Evolutionary conservation across 108 stramenopile genomes (phyloP).

Genomic region (Schizochytrium sp.): DNA sequence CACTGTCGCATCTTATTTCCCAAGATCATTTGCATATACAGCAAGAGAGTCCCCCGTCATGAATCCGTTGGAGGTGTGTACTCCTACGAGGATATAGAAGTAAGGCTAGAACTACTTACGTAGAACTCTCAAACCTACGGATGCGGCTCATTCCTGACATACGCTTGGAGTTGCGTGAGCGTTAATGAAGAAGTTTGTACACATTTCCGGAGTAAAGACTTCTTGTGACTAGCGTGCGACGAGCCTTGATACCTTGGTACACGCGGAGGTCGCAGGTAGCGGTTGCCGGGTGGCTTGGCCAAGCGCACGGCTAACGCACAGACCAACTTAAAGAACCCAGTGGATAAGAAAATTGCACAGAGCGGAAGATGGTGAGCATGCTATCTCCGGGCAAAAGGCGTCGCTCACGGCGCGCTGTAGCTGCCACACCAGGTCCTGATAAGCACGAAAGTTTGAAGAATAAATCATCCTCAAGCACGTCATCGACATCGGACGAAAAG

Average conservation of each 20-base stretch:
- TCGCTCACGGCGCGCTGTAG: background rate
- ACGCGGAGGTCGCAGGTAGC: too few relatives aligned
- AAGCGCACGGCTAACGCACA: background rate
- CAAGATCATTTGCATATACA: background rate
- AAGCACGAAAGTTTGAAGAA: too few relatives aligned
- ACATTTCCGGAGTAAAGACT: too few relatives aligned
- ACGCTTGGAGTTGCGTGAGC: too few relatives aligned
- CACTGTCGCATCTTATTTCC: background rate
- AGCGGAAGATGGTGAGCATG: constrained; percentile 7
- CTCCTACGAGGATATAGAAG: background rate
- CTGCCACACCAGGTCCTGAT: too few relatives aligned
- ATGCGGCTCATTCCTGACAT: too few relatives aligned
- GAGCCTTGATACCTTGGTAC: too few relatives aligned
- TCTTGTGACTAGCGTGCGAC: too few relatives aligned
- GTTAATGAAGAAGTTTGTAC: too few relatives aligned
- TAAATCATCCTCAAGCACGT: too few relatives aligned
- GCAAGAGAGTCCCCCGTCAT: background rate
- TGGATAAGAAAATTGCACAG: background rate
- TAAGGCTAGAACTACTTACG: background rate
- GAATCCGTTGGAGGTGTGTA: constrained; percentile 22
- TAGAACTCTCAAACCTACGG: background rate
- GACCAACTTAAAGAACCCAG: background rate
- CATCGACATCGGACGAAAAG: too few relatives aligned
- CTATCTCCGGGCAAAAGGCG: constrained; percentile 41
- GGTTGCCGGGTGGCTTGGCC: too few relatives aligned